Evolutionary conservation across 306 rosid genomes (phyloP), one percentile per base, ranked within the genome.

Genomic region (Adenanthera pavonina): DNA sequence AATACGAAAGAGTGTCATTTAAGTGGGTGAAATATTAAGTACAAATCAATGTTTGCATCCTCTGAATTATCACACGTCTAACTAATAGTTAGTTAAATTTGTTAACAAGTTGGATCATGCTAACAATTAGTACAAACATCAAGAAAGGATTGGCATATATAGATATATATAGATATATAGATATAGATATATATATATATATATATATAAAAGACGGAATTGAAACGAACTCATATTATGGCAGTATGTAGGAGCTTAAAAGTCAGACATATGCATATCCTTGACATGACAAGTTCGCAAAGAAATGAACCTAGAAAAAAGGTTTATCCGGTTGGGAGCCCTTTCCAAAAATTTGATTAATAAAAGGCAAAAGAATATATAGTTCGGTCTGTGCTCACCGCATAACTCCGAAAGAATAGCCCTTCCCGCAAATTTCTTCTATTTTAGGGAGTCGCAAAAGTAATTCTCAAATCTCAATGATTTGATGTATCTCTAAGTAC

Each of bases 401-500:
- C 30, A 25, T 0, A 25, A 25, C 30, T 25, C 30, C 30, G 30
- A 25, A 25, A 25, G 30, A 25, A 25, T 1, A 19, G 47, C 30
- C 33, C 35, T 76, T 81, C 49, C 69, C 51, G 7, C 61, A 25
- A 10, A 59, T 10, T 56, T 48, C 54, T 67, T 68, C 53, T 74
- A 25, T 78, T 78, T 60, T 56, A 7, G 79, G 84, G 84, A 82
- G 67, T 47, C 78, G 84, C 85, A 78, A 78, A 82, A 82, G 81
- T 68, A 34, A 74, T 67, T 78, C 81, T 69, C 88, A 78, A 59
- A 82, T 82, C 84, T 81, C 83, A 78, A 81, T 43, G 81, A 43
- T 33, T 51, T 33, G 70, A 33, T 15, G 49, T 67, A 85, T 57
- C 81, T 57, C 41, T 68, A 78, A 81, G 71, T 74, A 43, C 60